Evolutionary conservation across 1,139 yeast genomes (phyloP).

Genomic region (Yamadazyma diddensiae): DNA sequence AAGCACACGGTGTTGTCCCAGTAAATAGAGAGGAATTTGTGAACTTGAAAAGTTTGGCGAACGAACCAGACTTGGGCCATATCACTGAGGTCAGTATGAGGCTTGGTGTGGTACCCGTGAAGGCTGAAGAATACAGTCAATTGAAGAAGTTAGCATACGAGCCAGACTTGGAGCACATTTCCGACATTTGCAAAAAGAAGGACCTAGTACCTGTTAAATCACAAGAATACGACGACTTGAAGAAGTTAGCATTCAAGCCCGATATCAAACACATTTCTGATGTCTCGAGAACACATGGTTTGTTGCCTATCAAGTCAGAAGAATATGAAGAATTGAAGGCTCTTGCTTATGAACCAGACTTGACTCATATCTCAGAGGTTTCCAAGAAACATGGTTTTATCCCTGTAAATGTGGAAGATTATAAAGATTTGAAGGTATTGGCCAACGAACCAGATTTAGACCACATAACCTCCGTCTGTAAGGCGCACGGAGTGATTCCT

Average conservation of each 20-base stretch:
- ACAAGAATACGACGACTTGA: constrained; percentile 18
- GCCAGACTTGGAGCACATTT: constrained; percentile 10
- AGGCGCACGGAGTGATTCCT: constrained; percentile 7
- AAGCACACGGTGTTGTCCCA: constrained; percentile 29
- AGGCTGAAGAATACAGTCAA: not conserved
- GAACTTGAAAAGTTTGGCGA: constrained; percentile 15
- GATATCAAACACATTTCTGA: constrained; percentile 23
- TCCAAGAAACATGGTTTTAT: constrained; percentile 18
- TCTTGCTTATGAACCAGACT: constrained; percentile 14
- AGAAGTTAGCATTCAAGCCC: constrained; percentile 12
- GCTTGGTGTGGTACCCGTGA: not conserved
- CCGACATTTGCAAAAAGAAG: constrained; percentile 15
- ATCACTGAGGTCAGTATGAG: not conserved
- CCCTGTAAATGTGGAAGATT: constrained; percentile 5
- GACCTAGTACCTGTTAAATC: constrained; percentile 9
- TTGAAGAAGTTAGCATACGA: not conserved
- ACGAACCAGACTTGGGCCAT: constrained; percentile 25
- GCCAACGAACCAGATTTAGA: constrained; percentile 18
- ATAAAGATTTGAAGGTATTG: constrained; percentile 10
- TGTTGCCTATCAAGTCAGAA: constrained; percentile 10
- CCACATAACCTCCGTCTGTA: constrained; percentile 8
- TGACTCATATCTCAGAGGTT: constrained; percentile 24
- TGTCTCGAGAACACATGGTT: constrained; percentile 19
- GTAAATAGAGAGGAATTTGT: constrained; percentile 24
- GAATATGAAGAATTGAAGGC: constrained; percentile 17